Base-by-base conservation (phyloP, 345 rosid species). In the Gossypium stocksii region DNA sequence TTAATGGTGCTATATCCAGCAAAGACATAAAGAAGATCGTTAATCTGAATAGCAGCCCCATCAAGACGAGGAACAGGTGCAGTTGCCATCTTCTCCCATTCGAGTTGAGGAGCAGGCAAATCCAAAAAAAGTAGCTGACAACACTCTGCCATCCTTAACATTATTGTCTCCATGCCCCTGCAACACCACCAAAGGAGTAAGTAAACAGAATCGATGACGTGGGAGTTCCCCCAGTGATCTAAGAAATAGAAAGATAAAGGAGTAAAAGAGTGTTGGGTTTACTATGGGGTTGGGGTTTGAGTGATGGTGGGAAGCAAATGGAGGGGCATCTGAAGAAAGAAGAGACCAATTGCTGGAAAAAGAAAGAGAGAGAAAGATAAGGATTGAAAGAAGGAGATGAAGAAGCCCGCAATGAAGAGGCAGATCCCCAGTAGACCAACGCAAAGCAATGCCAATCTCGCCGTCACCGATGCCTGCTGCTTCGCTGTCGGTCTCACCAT, bases 41-140 rank as follows among this genome's bases (percentile, higher is more conserved):
- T 79, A 51, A 94, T 91, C 88, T 94, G 98, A 72, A 89, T 79
- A 0, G 98, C 97, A 59, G 97, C 95, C 76, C 97, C 98, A 78
- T 89, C 98, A 9, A 94, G 79, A 49, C 97, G 97, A 85, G 98
- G 97, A 54, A 94, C 97, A 29, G 97, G 98, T 0, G 98, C 86
- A 85, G 85, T 22, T 38, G 86, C 70, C 98, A 92, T 94, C 86
- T 89, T 89, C 85, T 91, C 87, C 98, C 98, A 92, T 70, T 89
- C 66, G 44, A 94, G 79, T 62, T 86, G 79, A 3, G 98, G 97
- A 49, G 86, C 98, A 57, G 88, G 88, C 76, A 94, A 87, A 88
- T 94, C 98, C 68, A 91, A 93, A 29, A 85, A 88, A 94, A 43
- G 97, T 94, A 16, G 93, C 97, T 41, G 98, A 87, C 48, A 94